Evolutionary conservation across 805 yeast genomes (phyloP).

Genomic region (Isabelozyma rhagii): DNA sequence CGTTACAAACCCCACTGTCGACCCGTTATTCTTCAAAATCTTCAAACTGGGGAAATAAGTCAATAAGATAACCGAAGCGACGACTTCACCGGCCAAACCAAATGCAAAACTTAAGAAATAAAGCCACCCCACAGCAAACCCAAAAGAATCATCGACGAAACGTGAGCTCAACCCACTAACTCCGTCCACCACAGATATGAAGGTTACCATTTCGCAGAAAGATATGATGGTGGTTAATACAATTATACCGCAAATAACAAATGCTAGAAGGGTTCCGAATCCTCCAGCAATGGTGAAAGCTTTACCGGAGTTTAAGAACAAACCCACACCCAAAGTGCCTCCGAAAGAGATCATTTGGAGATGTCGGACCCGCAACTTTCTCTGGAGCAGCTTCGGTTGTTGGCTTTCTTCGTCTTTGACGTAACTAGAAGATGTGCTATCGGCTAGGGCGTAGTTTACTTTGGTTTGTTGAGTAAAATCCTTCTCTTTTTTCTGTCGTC

Average conservation of each 20-base stretch:
- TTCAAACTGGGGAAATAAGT: constrained; percentile 59
- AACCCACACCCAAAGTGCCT: constrained; percentile 77
- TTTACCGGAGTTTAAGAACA: constrained; percentile 67
- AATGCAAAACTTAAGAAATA: constrained; percentile 72
- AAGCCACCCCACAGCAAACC: constrained; percentile 68
- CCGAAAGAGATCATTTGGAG: constrained; percentile 77
- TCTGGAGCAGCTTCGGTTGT: constrained; percentile 34
- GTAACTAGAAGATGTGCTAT: constrained; percentile 4
- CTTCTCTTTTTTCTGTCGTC: background rate
- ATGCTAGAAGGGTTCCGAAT: constrained; percentile 69
- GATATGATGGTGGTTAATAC: constrained; percentile 69
- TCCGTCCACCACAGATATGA: constrained; percentile 76
- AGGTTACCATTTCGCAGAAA: constrained; percentile 78
- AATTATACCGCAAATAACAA: constrained; percentile 57
- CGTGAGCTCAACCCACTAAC: constrained; percentile 72
- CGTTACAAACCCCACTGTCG: constrained; percentile 62
- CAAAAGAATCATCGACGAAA: constrained; percentile 75
- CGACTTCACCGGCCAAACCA: constrained; percentile 75
- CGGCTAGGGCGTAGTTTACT: constrained; percentile 11
- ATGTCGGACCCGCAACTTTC: constrained; percentile 63
- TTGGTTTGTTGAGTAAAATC: constrained; percentile 1
- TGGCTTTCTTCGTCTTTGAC: constrained; percentile 1
- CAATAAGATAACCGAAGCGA: constrained; percentile 75
- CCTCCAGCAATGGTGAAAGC: constrained; percentile 76
- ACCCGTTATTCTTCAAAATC: constrained; percentile 44